Evolutionary conservation across 148 eudicot genomes (phyloP).

Genomic region (Chenopodium quinoa): DNA sequence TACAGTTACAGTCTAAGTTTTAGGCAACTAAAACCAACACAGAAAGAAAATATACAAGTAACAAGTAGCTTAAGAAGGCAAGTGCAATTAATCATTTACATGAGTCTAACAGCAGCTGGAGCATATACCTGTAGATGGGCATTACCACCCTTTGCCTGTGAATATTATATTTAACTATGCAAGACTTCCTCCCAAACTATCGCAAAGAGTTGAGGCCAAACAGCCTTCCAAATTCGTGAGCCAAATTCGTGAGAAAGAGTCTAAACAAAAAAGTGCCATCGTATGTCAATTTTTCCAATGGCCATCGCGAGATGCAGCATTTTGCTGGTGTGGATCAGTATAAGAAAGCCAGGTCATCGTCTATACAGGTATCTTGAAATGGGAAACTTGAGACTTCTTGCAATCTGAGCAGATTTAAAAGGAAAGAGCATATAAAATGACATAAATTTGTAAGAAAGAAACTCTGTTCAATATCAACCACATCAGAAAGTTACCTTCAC

Average conservation of each 20-base stretch:
- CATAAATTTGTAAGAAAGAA: background rate
- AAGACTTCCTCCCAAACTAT: background rate
- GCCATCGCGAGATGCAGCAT: slow-evolving; percentile 3
- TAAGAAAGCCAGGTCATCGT: slow-evolving; percentile 25
- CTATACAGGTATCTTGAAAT: slow-evolving; percentile 74
- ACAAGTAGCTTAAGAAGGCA: background rate
- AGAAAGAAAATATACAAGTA: background rate
- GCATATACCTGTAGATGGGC: slow-evolving; percentile 11
- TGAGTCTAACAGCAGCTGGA: background rate
- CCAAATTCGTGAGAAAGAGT: background rate
- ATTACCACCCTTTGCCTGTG: slow-evolving; percentile 2
- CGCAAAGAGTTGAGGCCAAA: background rate
- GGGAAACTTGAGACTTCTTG: slow-evolving; percentile 88
- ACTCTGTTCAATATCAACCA: background rate
- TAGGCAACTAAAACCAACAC: background rate
- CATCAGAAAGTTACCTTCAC: slow-evolving; percentile 53
- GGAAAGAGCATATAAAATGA: slow-evolving; percentile 5
- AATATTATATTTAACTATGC: background rate
- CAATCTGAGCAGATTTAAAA: slow-evolving; percentile 49
- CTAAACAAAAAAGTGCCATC: background rate
- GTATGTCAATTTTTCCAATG: background rate
- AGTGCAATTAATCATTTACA: background rate
- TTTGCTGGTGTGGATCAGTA: background rate
- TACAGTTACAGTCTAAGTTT: background rate
- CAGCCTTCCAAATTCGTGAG: background rate